These are phyloP conservation scores for Plantago coronopus DNA, from an alignment of 305 asterid genomes.

Conservation along the genomic window DNA sequence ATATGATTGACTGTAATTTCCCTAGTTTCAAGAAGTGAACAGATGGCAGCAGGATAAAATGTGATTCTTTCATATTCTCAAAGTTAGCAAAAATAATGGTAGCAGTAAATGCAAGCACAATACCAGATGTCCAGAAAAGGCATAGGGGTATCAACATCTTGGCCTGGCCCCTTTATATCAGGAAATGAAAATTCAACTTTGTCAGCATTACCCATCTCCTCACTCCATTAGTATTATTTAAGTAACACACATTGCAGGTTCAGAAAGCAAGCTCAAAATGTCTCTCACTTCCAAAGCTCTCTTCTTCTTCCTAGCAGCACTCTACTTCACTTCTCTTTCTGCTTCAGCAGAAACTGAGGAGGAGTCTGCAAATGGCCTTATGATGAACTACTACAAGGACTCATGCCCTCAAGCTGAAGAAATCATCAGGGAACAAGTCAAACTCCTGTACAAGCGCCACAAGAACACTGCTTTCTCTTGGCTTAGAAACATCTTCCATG, in stretches of 20 bases:
- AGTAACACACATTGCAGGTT: background rate
- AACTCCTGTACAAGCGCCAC: constrained; percentile 95
- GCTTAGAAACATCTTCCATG: constrained; percentile 97
- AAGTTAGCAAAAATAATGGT: background rate
- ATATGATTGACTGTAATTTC: background rate
- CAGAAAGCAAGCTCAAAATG: constrained; percentile 26
- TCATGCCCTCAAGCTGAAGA: constrained; percentile 97
- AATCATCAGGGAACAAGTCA: constrained; percentile 80
- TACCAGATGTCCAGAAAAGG: background rate
- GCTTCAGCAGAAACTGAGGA: constrained; percentile 42
- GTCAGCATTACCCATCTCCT: background rate
- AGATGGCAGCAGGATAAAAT: background rate
- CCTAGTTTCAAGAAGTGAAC: background rate
- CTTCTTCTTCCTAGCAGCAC: constrained; percentile 40
- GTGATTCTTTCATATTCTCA: background rate
- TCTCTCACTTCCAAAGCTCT: constrained; percentile 36
- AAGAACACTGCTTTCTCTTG: constrained; percentile 98
- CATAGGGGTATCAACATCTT: background rate
- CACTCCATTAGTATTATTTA: background rate
- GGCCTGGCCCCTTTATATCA: background rate
- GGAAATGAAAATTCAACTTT: background rate
- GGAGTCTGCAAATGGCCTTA: constrained; percentile 39
- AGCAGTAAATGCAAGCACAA: background rate
- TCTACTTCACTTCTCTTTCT: constrained; percentile 33
- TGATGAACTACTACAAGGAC: constrained; percentile 72